A percentile compares a stretch with the other conserved stretches of the same genome.
These are phyloP conservation scores for Pezizomycotina sp. DNA, from an alignment of 2,329 filamentous ascomycete genomes.

Conservation along the genomic window DNA sequence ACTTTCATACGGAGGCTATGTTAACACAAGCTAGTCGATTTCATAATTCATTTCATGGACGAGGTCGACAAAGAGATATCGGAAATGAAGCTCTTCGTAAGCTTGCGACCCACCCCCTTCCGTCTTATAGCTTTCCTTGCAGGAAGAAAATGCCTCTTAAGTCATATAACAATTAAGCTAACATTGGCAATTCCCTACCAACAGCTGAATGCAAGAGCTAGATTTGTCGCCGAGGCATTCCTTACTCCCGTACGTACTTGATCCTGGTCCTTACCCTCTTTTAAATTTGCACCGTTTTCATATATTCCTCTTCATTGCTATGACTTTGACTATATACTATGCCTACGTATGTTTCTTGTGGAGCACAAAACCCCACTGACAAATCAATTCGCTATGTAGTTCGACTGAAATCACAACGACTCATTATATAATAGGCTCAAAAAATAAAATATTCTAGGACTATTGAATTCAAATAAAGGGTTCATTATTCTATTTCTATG, in stretches of 20 bases:
- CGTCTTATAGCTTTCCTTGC: neutral
- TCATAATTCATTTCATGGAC: slow-evolving; percentile 99
- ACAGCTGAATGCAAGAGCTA: slow-evolving; percentile 88
- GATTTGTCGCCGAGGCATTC: slow-evolving; percentile 97
- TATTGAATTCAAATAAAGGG: no score
- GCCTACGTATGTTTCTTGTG: no score
- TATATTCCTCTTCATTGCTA: no score
- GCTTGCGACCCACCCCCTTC: slow-evolving; percentile 26
- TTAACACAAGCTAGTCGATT: slow-evolving; percentile 97
- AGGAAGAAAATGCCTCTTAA: slow-evolving; percentile 26
- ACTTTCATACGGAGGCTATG: slow-evolving; percentile 98
- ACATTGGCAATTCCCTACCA: neutral
- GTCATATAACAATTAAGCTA: slow-evolving; percentile 14
- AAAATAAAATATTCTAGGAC: no score
- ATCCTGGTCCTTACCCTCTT: no score
- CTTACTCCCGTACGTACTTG: slow-evolving; percentile 70
- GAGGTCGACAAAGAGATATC: slow-evolving; percentile 99
- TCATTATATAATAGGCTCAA: no score
- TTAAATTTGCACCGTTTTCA: no score
- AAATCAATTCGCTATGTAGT: no score
- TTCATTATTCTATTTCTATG: no score
- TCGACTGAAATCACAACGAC: no score
- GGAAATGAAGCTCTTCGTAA: slow-evolving; percentile 98
- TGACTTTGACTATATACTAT: no score
- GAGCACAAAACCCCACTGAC: no score